Evolutionary conservation across 257 asterid species (phyloP), one percentile per base, ranked within the genome.

Genomic region (Petrea volubilis): DNA sequence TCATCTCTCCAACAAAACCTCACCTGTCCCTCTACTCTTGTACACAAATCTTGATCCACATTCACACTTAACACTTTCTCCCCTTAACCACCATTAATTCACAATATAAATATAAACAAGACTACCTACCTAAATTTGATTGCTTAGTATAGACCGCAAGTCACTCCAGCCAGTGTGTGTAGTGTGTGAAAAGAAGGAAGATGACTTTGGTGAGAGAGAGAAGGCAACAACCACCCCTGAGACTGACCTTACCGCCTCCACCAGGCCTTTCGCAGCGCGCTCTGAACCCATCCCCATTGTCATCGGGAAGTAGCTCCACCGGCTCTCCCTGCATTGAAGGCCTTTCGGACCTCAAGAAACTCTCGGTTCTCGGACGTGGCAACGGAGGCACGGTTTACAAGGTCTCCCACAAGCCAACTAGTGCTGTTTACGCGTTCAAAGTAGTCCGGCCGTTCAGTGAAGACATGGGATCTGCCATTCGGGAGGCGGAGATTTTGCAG

Each of bases 301-400:
- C 86, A 38, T 80, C 80, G 15, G 7, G 80, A 11, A 64, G 72
- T 27, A 20, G 63, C 20, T 44, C 20, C 53, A 67, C 79, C 20
- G 67, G 33, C 44, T 78, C 83, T 20, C 75, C 78, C 3, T 46
- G 47, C 40, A 57, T 44, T 15, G 64, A 73, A 9, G n/a, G 67
- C 71, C 80, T 78, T 58, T 68, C 83, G 0, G 71, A 77, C 70
- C 77, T 83, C 41, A 75, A 74, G 74, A 79, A 75, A 47, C 78
- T 86, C 51, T 74, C 64, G 0, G 71, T 80, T 28, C 65, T 85
- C 18, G 87, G 91, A 0, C 79, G 75, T 15, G 84, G 91, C 21
- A 69, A 64, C 25, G 85, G 78, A 2, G 88, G 88, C 64, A 83
- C 77, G 1, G 91, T 85, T 18, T 83, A 83, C 44, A 83, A 83